Conservation (phyloP, 2,329 filamentous ascomycete species). For the Diaporthe destruens region DNA sequence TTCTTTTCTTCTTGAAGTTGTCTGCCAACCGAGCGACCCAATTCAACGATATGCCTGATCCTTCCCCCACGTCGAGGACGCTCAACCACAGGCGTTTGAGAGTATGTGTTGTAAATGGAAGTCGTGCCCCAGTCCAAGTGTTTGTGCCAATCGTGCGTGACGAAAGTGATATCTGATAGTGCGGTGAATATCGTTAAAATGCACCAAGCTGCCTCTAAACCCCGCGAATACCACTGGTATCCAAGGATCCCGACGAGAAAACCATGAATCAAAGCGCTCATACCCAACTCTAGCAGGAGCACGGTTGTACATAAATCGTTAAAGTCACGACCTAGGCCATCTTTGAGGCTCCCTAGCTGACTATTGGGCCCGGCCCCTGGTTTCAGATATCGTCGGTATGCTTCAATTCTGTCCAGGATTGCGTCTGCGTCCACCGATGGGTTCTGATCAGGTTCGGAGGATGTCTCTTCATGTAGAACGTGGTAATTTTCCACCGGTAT, state of each 20-base stretch:
- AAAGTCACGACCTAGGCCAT: no score
- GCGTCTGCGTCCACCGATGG: no score
- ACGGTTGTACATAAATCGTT: no score
- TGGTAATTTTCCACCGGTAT: background rate
- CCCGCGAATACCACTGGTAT: no score
- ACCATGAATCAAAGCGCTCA: no score
- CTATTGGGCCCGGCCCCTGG: no score
- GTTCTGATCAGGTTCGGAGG: no score
- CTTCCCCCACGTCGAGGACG: background rate
- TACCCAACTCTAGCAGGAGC: no score
- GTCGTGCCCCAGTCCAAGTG: background rate
- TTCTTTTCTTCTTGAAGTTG: no score
- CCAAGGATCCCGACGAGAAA: no score
- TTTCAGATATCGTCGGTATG: no score
- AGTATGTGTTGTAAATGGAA: background rate
- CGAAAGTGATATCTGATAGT: background rate
- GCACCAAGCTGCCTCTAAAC: background rate
- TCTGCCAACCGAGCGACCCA: background rate
- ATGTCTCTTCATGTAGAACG: background rate
- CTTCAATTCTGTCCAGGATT: background rate
- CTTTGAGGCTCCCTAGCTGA: no score
- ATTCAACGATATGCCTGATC: background rate
- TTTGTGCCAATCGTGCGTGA: rapidly evolving
- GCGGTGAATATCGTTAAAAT: background rate
- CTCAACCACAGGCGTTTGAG: background rate